Conservation (phyloP, 306 rosid species). For the Vigna trinervia region DNA sequence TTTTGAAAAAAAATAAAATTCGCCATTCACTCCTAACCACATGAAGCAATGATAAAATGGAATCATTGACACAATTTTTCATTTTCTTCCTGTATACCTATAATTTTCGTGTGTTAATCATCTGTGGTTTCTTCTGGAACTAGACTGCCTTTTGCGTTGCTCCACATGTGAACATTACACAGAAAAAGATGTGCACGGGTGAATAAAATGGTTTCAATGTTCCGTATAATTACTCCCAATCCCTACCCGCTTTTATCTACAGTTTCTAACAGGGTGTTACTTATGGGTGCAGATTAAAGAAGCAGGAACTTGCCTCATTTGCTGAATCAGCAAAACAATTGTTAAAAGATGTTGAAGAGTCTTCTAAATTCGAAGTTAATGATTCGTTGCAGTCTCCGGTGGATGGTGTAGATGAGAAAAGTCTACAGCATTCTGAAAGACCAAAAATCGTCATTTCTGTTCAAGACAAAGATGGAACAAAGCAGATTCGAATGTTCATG, state of each 20-base stretch:
- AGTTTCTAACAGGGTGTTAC: conserved; percentile 29
- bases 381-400: conserved; percentile 45
- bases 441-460: conserved; percentile 73
- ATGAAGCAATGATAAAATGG: not conserved
- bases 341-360: conserved; percentile 64
- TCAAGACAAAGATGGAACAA: conserved; percentile 72
- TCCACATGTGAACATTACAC: not conserved
- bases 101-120: not conserved
- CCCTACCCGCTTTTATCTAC: not conserved
- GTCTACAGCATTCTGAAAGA: conserved; percentile 62
- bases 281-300: conserved; percentile 62
- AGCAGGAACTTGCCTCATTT: conserved; percentile 71
- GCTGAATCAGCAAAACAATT: conserved; percentile 70
- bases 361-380: conserved; percentile 52
- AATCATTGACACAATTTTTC: not conserved
- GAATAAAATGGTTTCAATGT: conserved; percentile 17
- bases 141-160: not conserved
- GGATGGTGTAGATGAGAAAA: conserved; percentile 50
- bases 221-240: not conserved
- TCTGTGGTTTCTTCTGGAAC: conserved; percentile 31
- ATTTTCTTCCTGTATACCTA: not conserved
- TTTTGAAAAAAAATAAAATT: not conserved
- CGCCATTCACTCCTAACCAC: not conserved
- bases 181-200: not conserved
- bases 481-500: conserved; percentile 76